Evolutionary conservation across 2,329 filamentous ascomycete species (phyloP).

Genomic region (Ilyonectria destructans): DNA sequence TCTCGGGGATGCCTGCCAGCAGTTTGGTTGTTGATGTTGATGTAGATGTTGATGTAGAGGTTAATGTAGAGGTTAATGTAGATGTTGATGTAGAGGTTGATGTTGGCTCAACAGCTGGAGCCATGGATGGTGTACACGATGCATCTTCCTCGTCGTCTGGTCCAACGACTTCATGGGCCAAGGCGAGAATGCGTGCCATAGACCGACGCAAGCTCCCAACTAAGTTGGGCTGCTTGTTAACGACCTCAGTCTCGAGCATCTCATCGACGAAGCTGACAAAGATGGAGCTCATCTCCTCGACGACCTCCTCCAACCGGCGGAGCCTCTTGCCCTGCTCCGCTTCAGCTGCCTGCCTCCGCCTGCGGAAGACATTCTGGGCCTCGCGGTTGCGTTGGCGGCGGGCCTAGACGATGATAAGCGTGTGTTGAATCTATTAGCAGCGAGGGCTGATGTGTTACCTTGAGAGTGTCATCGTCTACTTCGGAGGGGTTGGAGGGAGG

Average conservation of each 20-base stretch:
- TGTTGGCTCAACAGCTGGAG: not conserved
- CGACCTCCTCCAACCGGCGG: conserved; percentile 46
- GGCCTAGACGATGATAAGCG: conserved; percentile 35
- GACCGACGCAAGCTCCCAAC: conserved; percentile 40
- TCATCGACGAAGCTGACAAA: conserved; percentile 51
- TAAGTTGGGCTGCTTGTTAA: conserved; percentile 39
- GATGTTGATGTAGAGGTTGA: not conserved
- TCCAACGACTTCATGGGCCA: conserved; percentile 48
- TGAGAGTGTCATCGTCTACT: conserved; percentile 46
- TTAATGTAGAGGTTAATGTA: not conserved
- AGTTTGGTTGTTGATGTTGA: conserved; percentile 4
- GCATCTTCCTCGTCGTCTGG: conserved; percentile 35
- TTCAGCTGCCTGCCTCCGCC: conserved; percentile 49
- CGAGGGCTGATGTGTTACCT: conserved; percentile 32
- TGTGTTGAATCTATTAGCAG: not conserved
- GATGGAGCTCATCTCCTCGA: conserved; percentile 51
- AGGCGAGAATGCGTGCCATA: conserved; percentile 43
- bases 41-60: not conserved
- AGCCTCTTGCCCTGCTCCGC: conserved; percentile 47
- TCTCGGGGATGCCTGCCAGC: not conserved
- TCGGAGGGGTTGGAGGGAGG: conserved; percentile 38
- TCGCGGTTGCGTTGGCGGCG: conserved; percentile 51
- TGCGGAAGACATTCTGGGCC: conserved; percentile 51
- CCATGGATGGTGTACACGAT: not conserved
- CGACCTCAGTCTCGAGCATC: conserved; percentile 46